Evolutionary conservation across 2,329 filamentous ascomycete genomes (phyloP).

Genomic region (Beauveria sp.): DNA sequence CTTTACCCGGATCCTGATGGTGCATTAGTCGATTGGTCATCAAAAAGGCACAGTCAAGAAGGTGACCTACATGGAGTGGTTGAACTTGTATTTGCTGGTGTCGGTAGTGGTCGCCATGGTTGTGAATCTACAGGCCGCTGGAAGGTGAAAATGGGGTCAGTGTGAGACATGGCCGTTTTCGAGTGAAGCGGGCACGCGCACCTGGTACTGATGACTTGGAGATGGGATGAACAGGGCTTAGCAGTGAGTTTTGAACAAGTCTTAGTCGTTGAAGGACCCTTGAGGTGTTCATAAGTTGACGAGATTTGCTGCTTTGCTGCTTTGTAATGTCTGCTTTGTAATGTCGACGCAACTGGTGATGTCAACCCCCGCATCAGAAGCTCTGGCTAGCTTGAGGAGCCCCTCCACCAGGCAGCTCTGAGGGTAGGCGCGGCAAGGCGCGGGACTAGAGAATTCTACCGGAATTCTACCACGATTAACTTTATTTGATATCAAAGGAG

Average conservation of each 20-base stretch:
- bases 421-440: too few species aligned
- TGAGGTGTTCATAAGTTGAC: conserved; percentile 10
- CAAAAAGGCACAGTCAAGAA: too few species aligned
- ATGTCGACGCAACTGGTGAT: conserved; percentile 5
- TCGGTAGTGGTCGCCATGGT: conserved; percentile 66
- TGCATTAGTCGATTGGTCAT: conserved; percentile 12
- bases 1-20: conserved; percentile 77
- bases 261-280: conserved; percentile 11
- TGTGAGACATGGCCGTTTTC: not conserved
- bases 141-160: not conserved
- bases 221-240: not conserved
- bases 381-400: not conserved
- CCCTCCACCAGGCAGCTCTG: not conserved
- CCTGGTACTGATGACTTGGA: not conserved
- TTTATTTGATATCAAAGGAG: too few species aligned
- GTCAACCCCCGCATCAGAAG: conserved; percentile 9
- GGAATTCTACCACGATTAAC: too few species aligned
- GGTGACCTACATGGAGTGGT: conserved; percentile 74
- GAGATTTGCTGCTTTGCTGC: not conserved
- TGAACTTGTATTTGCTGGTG: conserved; percentile 69
- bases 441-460: too few species aligned
- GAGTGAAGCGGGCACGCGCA: not conserved
- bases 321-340: conserved; percentile 10
- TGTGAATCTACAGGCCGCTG: conserved; percentile 24
- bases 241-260: conserved; percentile 8